Evolutionary conservation across 768 basidiomycete genomes (phyloP), one percentile per base, ranked within the genome.

Genomic region (Cyclocybe aegerita): DNA sequence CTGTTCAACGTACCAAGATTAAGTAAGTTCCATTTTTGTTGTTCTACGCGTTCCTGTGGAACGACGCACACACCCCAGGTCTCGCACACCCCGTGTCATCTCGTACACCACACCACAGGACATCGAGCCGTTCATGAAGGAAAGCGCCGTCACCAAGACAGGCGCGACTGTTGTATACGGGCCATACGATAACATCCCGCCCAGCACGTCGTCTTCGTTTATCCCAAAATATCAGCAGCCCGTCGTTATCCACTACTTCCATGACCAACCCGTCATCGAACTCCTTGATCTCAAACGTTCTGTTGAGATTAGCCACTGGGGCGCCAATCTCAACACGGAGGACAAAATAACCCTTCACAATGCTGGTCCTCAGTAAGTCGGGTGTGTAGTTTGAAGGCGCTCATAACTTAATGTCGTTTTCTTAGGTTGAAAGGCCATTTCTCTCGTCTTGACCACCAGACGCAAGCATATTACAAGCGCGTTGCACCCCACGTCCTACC

Each of bases 221-320:
- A 66, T 85, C 40, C 66, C 75, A 50, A 67, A 74, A 39, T 69
- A 82, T 59, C 91, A 95, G 61, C 79, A 86, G 57, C 74, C 74
- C 29, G 65, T 95, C 55, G 70, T 70, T 9, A 74, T 97, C 2
- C 93, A 96, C 64, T 98, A 93, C 70, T 73, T 77, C 57, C 86
- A 87, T 50, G 89, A 86, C n/a, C 76, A 85, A 52, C 92, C 96
- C 0, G 81, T 97, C 38, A 64, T 94, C 16, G 84, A 92, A 56
- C 72, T 98, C 45, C 77, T 74, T 31, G 83, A 76, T 38, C 79
- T 97, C 31, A 78, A 81, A 52, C 85, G 97, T 43, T 61, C 78
- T 0, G 93, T 86, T 1, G 96, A 99, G 70, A 85, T 99, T 56
- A 96, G 93, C 56, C 96, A 98, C 64, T 98, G 96, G 97, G 95